Conservation (phyloP, 2,329 filamentous ascomycete genomes). For the Tolypocladium paradoxum region DNA sequence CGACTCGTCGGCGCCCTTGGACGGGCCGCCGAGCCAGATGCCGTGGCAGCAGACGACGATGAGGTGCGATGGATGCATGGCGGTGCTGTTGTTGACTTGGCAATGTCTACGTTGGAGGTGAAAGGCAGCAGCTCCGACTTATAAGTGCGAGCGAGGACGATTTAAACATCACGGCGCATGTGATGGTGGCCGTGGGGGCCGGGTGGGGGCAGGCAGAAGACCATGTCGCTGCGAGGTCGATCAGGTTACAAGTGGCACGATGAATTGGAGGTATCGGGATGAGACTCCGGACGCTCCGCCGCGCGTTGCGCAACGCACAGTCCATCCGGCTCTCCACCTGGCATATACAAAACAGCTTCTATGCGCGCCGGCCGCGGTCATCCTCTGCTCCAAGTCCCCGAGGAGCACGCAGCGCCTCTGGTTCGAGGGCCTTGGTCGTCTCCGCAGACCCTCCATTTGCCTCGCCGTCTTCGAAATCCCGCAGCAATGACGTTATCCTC, state of each 20-base stretch:
- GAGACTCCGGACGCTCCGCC: background rate
- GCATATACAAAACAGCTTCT: background rate
- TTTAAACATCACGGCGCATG: background rate
- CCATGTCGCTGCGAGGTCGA: background rate
- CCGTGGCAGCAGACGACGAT: constrained; percentile 79
- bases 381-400: background rate
- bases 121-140: background rate
- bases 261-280: background rate
- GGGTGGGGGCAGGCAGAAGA: background rate
- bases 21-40: constrained; percentile 56
- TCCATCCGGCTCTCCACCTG: background rate
- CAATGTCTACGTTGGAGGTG: too few species aligned
- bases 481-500: constrained; percentile 1
- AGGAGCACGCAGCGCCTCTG: background rate
- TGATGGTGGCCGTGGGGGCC: background rate
- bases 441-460: background rate
- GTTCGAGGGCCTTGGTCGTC: background rate
- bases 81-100: too few species aligned
- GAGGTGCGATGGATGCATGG: constrained; percentile 32
- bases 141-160: background rate
- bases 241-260: background rate
- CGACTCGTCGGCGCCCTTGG: constrained; percentile 38
- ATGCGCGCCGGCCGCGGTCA: background rate
- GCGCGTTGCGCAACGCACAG: background rate
- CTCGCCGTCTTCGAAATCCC: background rate